Base-by-base conservation (phyloP, 176 grass and related monocot species). In the Carex kokanica region DNA sequence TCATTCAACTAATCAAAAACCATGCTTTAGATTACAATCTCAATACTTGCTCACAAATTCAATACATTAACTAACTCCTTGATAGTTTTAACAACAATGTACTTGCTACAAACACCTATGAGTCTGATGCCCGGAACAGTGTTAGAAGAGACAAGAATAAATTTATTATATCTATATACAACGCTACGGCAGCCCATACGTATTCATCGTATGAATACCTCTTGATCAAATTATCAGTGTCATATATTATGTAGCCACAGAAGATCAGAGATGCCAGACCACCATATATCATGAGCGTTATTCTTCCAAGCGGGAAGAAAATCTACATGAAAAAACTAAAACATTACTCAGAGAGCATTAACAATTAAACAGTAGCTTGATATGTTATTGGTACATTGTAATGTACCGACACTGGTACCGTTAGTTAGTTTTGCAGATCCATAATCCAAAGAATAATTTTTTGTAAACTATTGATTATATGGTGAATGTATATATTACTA, bases 181-280 rank as follows among this genome's bases (percentile, higher is more conserved):
- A 83, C 16, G 93, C 84, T 27, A 95, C 89, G 8, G 96, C 92
- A 54, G 92, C 93, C 96, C 96, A 98, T 29, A 98, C 89, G 57
- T 98, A 98, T 81, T 98, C 96, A 52, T 98, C 91, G 77, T 98
- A 95, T 0, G 93, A 88, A 78, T 98, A 98, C 0, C 91, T 81
- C 86, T 98, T 95, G 62, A 98, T 98, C 84, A 98, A 87, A 55
- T 98, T 98, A 59, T 98, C 96, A 0, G 92, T 98, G 64, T 98
- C 96, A 38, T 98, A 98, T 78, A 98, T 86, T 54, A 98, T 95
- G 88, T 95, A 98, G 0, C 93, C 96, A 64, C 86, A 95, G 88
- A 98, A 98, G 47, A 98, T 36, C 71, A 98, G 86, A 23, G 96
- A 87, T 0, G 93, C 96, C 0, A 98, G 31, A 0, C 70, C 93